phyloP scores from a whole-genome alignment of 2,329 filamentous ascomycete genomes.

The Bipolaris zeicola region DNA sequence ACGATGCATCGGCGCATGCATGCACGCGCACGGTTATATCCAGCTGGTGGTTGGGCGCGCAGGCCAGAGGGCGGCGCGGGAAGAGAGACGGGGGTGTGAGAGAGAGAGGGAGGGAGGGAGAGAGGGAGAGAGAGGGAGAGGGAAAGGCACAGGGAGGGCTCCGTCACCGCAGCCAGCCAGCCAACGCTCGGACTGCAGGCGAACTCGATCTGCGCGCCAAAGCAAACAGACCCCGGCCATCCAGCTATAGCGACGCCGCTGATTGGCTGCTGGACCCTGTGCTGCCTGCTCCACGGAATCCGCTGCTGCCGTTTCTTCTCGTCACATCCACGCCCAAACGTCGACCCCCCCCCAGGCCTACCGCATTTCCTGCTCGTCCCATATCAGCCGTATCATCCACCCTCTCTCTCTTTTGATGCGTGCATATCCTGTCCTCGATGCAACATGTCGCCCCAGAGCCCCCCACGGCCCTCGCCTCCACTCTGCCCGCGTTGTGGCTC shows the following conservation, averaged over 20 bases:
- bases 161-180: not conserved
- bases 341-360: constrained; percentile 2
- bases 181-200: constrained; percentile 13
- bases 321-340: constrained; percentile 14
- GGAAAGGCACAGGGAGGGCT: not conserved
- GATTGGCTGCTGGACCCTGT: constrained; percentile 2
- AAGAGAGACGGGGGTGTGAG: not conserved
- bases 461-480: not conserved
- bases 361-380: constrained; percentile 5
- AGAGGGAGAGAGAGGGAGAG: not conserved
- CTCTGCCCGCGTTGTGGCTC: not conserved
- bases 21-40: not conserved
- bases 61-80: not conserved
- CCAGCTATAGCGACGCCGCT: not conserved
- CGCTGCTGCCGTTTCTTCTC: constrained; percentile 15
- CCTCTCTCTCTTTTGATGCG: constrained; percentile 7
- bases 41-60: not conserved
- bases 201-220: constrained; percentile 30
- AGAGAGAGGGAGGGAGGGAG: not conserved
- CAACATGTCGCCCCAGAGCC: not conserved
- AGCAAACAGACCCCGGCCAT: constrained; percentile 9
- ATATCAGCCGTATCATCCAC: not conserved
- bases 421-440: not conserved
- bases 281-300: constrained; percentile 2
- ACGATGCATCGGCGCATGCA: not conserved